Conservation (phyloP, 345 rosid genomes). For the Reutealis trisperma region DNA sequence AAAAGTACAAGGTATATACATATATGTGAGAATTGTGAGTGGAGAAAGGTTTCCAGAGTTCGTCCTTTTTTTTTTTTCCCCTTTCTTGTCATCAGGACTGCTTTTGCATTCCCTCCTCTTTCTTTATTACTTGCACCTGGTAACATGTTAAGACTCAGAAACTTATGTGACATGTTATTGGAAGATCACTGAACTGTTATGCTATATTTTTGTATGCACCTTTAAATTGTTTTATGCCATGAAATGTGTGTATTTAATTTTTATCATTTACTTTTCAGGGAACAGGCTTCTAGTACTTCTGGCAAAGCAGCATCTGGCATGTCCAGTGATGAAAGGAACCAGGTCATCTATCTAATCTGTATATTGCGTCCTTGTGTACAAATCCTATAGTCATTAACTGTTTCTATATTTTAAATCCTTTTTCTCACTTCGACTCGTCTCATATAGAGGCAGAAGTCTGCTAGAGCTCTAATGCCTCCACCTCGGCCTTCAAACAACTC, state of each 20-base stretch:
- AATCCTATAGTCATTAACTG: neutral
- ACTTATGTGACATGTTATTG: neutral
- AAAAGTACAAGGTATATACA: slow-evolving; percentile 74
- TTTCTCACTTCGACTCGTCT: slow-evolving; percentile 19
- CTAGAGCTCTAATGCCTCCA: slow-evolving; percentile 92
- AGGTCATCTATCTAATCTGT: slow-evolving; percentile 45
- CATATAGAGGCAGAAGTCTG: slow-evolving; percentile 65
- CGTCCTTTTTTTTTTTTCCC: neutral
- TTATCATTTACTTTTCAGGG: slow-evolving; percentile 48
- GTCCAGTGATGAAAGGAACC: slow-evolving; percentile 97
- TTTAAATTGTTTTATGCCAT: slow-evolving; percentile 1
- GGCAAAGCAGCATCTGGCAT: slow-evolving; percentile 89
- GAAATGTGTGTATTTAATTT: slow-evolving; percentile 5
- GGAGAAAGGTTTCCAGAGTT: neutral
- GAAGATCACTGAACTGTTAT: neutral
- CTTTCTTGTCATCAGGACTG: neutral
- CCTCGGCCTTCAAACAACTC: slow-evolving; percentile 67
- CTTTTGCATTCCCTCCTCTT: neutral
- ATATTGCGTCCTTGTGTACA: neutral
- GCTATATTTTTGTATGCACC: neutral
- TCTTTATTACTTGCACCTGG: neutral
- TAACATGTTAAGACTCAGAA: neutral
- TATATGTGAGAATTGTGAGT: neutral
- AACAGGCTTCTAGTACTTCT: slow-evolving; percentile 93
- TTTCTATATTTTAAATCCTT: neutral